Evolutionary conservation across 2,329 filamentous ascomycete species (phyloP).

Genomic region (Arachnopeziza araneosa): DNA sequence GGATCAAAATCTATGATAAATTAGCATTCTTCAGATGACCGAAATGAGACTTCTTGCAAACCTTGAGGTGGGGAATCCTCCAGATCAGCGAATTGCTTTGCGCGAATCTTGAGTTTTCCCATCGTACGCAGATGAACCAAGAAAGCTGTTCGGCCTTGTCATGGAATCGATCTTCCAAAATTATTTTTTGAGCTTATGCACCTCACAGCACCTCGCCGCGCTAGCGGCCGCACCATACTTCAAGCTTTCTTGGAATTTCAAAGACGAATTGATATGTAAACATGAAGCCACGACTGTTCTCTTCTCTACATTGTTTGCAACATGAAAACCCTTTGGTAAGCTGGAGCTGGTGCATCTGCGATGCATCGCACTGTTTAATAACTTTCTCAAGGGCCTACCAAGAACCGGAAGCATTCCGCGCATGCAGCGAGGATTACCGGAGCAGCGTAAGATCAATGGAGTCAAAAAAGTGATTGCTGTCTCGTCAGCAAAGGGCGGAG

Average conservation of each 20-base stretch:
- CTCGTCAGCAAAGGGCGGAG: constrained; percentile 95
- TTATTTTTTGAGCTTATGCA: constrained; percentile 18
- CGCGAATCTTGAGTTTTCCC: constrained; percentile 43
- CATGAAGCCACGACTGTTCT: constrained; percentile 44
- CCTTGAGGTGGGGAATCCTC: constrained; percentile 55
- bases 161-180: not conserved
- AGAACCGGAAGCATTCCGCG: constrained; percentile 68
- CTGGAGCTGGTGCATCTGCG: constrained; percentile 3
- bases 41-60: constrained; percentile 30
- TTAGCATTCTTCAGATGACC: not conserved
- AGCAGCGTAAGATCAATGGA: constrained; percentile 72
- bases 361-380: not conserved
- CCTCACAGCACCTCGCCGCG: constrained; percentile 24
- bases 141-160: not conserved
- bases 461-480: constrained; percentile 94
- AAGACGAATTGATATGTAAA: constrained; percentile 1
- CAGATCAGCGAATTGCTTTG: constrained; percentile 56
- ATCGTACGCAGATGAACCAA: constrained; percentile 34
- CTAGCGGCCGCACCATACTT: constrained; percentile 21
- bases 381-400: constrained; percentile 65
- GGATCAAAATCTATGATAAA: constrained; percentile 34
- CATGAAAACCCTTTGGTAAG: constrained; percentile 88
- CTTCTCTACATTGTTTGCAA: constrained; percentile 44
- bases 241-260: not conserved
- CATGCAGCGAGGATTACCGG: constrained; percentile 74